phyloP scores from a whole-genome alignment of 2,329 filamentous ascomycete species.

The Iodosphaeria phyllophila region DNA sequence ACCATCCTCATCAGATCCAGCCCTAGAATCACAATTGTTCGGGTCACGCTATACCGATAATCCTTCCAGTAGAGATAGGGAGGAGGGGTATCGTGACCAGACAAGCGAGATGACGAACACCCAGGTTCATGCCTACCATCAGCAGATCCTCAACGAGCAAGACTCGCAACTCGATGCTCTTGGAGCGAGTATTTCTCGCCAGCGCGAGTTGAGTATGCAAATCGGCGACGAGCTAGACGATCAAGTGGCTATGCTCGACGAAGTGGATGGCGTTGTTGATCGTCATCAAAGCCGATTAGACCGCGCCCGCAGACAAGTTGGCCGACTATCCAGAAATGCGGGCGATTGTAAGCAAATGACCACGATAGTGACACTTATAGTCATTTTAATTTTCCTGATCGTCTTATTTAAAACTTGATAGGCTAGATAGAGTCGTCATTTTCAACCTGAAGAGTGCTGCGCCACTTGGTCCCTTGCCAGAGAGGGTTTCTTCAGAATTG shows the following conservation, averaged over 20 bases:
- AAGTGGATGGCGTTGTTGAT: constrained; percentile 69
- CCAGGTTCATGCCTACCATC: constrained; percentile 76
- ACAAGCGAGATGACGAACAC: constrained; percentile 50
- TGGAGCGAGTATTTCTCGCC: constrained; percentile 70
- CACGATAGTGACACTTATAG: constrained; percentile 62
- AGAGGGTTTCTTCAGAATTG: no score
- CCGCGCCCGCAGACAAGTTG: constrained; percentile 53
- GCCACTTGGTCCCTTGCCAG: no score
- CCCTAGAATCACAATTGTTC: constrained; percentile 25
- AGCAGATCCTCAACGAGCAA: constrained; percentile 66
- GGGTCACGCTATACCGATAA: constrained; percentile 50
- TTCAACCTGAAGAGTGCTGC: no score
- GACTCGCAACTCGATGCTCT: constrained; percentile 83
- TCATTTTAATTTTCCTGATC: constrained; percentile 68
- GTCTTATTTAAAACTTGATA: constrained; percentile 69
- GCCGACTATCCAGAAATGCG: constrained; percentile 52
- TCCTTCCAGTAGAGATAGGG: constrained; percentile 31
- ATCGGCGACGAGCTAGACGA: constrained; percentile 91
- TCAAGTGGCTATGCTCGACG: constrained; percentile 77
- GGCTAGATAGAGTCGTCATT: constrained; percentile 3
- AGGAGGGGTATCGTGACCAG: constrained; percentile 39
- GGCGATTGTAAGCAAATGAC: constrained; percentile 79
- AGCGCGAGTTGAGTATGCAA: constrained; percentile 83
- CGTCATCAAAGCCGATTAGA: constrained; percentile 61
- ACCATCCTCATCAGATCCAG: constrained; percentile 19